Percentiles rank a stretch among this genome's conserved stretches.
Conservation (phyloP, 2,329 filamentous ascomycete species). For the Exserohilum rostratum region DNA sequence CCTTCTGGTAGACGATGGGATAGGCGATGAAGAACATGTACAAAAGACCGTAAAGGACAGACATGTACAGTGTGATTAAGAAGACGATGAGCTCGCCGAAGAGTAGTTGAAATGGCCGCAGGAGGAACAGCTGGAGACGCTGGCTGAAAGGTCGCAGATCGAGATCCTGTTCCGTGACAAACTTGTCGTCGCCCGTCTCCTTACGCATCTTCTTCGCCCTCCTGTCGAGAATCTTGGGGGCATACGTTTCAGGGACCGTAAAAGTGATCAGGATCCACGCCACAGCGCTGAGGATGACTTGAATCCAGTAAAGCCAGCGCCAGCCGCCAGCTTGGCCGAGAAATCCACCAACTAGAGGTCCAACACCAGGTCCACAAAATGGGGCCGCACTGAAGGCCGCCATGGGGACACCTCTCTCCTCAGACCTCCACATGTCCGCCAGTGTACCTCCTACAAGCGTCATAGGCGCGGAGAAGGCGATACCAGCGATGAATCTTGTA, state of each 20-base stretch:
- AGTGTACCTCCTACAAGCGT: slow-evolving; percentile 83
- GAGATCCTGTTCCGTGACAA: slow-evolving; percentile 81
- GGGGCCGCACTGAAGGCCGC: slow-evolving; percentile 83
- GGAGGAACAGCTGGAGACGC: slow-evolving; percentile 73
- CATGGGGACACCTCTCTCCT: slow-evolving; percentile 87
- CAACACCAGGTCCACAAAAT: slow-evolving; percentile 78
- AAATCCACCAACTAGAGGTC: slow-evolving; percentile 71
- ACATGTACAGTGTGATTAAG: slow-evolving; percentile 84
- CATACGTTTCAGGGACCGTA: slow-evolving; percentile 89
- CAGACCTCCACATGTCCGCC: slow-evolving; percentile 82
- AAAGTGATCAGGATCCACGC: slow-evolving; percentile 80
- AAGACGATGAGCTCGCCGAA: slow-evolving; percentile 86
- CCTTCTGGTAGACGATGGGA: slow-evolving; percentile 73
- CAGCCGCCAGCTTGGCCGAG: slow-evolving; percentile 72
- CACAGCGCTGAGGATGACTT: slow-evolving; percentile 73
- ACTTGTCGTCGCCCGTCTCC: slow-evolving; percentile 68
- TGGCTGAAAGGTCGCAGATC: slow-evolving; percentile 73
- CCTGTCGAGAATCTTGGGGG: slow-evolving; percentile 74
- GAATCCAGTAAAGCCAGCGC: slow-evolving; percentile 88
- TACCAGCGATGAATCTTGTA: slow-evolving; percentile 78
- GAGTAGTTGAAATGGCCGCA: slow-evolving; percentile 84
- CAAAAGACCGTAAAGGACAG: slow-evolving; percentile 74
- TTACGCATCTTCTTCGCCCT: slow-evolving; percentile 76
- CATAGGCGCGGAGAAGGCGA: slow-evolving; percentile 86
- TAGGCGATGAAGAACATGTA: slow-evolving; percentile 71